Base-by-base conservation (phyloP, 495 filamentous ascomycete species). In the Xylaria palmicola region DNA sequence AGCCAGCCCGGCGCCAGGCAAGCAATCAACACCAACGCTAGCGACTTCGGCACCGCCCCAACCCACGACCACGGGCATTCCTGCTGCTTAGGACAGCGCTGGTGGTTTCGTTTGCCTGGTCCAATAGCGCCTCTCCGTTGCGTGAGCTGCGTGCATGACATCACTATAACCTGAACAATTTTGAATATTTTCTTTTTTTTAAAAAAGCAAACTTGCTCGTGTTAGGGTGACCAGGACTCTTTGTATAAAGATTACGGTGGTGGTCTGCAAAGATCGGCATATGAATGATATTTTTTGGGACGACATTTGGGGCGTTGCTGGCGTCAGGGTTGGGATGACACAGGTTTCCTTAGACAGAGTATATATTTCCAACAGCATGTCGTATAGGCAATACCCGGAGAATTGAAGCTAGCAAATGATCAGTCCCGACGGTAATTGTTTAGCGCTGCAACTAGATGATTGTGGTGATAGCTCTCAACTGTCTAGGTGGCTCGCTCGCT, bases 11-110 rank as follows among this genome's bases (percentile, higher is more conserved):
- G 55, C 65, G 2, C 57, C 69, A 26, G 64, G 69, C 6, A 69
- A 63, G 51, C 68, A 69, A 47, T 51, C 52, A 30, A 72, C 69
- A 10, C 69, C 69, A 40, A 69, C 66, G 32, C 59, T 72, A 45
- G 53, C 60, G 12, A 66, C 62, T 27, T 69, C 66, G 44, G 68
- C 52, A 27, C 66, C 66, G 1, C 68, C 66, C 22, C 48, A 63
- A 7, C 49, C 53, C 13, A n/a, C 40, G 40, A 49, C 43, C 34
- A 69, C 62, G 49, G 55, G 59, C 12, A 37, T 49, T 13, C 13
- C 56, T 40, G 48, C 52, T 22, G 9, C 54, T 6, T 69, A 62
- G 27, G 44, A 53, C 6, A 7, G 22, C 41, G 17, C n/a, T 29
- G 4, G 19, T 8, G n/a, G 9, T 30, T 29, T 6, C 2, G 50